phyloP scores from a whole-genome alignment of 2,329 filamentous ascomycete genomes.

The Talaromyces marneffei region DNA sequence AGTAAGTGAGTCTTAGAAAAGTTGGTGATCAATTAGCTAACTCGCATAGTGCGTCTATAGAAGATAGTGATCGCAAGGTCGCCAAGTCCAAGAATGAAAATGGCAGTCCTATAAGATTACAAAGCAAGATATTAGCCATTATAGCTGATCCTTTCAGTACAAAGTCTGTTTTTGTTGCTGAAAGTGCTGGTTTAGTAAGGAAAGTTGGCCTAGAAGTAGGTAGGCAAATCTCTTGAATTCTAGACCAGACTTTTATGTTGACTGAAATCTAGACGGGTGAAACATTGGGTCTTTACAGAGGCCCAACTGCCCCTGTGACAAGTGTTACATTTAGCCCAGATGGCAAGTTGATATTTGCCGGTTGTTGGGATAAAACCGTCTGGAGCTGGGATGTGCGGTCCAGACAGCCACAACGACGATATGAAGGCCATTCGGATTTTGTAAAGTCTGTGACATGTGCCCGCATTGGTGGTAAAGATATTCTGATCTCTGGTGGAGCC shows the following conservation, averaged over 20 bases:
- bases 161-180: constrained; percentile 67
- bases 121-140: constrained; percentile 79
- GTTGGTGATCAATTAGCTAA: background rate
- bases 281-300: constrained; percentile 54
- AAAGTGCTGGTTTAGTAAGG: constrained; percentile 76
- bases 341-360: constrained; percentile 65
- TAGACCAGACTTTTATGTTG: background rate
- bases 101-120: constrained; percentile 72
- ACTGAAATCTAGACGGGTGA: constrained; percentile 37
- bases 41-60: constrained; percentile 40
- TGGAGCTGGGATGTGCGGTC: constrained; percentile 74
- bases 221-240: constrained; percentile 24
- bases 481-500: constrained; percentile 67
- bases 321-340: constrained; percentile 61
- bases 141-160: constrained; percentile 60
- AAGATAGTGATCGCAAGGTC: constrained; percentile 56
- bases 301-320: constrained; percentile 73
- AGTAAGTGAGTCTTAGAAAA: constrained; percentile 50
- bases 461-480: constrained; percentile 54
- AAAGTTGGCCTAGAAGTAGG: constrained; percentile 70
- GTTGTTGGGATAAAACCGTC: constrained; percentile 89
- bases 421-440: constrained; percentile 79
- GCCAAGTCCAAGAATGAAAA: constrained; percentile 73
- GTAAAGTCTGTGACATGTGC: constrained; percentile 71
- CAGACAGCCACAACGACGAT: constrained; percentile 51